These are phyloP conservation scores for Penicillium bovifimosum DNA, from an alignment of 495 filamentous ascomycete genomes.

Conservation along the genomic window DNA sequence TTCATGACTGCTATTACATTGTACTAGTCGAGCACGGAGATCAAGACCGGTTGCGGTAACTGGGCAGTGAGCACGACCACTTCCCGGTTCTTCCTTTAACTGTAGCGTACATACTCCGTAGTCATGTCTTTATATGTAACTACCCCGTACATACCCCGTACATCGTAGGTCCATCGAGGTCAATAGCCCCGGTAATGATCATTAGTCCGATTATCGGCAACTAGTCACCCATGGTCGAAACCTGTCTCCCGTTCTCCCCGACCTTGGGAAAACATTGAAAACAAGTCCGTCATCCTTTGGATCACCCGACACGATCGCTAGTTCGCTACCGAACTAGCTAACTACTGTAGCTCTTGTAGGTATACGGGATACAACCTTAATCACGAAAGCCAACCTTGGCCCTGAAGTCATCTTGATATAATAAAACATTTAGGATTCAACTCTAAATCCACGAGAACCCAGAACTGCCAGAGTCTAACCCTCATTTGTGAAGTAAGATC, in stretches of 20 bases:
- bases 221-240: background rate
- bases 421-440: background rate
- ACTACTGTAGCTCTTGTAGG: no score
- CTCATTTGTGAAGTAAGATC: background rate
- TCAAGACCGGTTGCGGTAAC: background rate
- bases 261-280: background rate
- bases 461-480: background rate
- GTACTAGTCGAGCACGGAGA: background rate
- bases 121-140: background rate
- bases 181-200: background rate
- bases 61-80: background rate
- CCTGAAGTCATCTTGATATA: slow-evolving; percentile 3
- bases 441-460: background rate
- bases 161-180: background rate
- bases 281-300: background rate
- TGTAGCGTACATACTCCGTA: no score
- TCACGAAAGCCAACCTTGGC: background rate
- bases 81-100: background rate
- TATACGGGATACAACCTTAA: background rate
- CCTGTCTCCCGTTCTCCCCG: background rate
- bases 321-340: no score
- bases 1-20: background rate
- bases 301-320: background rate
- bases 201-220: slow-evolving; percentile 4
- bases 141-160: no score